phyloP scores from a whole-genome alignment of 768 basidiomycete genomes.

The Suillus clintonianus region DNA sequence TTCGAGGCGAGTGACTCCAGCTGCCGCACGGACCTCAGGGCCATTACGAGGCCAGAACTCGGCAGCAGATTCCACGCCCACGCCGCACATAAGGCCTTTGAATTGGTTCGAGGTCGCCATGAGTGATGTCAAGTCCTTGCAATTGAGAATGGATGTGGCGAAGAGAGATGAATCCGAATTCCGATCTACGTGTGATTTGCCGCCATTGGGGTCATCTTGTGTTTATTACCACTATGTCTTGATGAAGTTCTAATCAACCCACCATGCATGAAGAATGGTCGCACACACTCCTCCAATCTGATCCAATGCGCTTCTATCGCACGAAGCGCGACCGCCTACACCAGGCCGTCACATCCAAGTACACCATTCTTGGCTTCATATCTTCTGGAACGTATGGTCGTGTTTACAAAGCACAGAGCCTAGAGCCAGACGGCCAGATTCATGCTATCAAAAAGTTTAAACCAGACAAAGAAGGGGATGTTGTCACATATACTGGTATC shows the following conservation, averaged over 20 bases:
- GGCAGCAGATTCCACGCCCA: background rate
- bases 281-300: slow-evolving; percentile 41
- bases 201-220: background rate
- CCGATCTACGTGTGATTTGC: background rate
- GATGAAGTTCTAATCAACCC: background rate
- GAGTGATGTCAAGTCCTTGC: background rate
- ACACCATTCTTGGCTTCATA: slow-evolving; percentile 93
- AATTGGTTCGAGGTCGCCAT: background rate
- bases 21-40: background rate
- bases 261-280: slow-evolving; percentile 40
- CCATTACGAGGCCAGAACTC: background rate
- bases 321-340: slow-evolving; percentile 72
- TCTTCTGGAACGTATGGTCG: slow-evolving; percentile 97
- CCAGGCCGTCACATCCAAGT: slow-evolving; percentile 74
- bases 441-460: slow-evolving; percentile 99
- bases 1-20: background rate
- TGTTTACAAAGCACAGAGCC: slow-evolving; percentile 94
- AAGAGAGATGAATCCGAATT: background rate
- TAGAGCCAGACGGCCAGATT: slow-evolving; percentile 66
- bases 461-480: slow-evolving; percentile 98
- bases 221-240: background rate
- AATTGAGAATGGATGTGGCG: background rate
- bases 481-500: slow-evolving; percentile 93
- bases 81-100: background rate
- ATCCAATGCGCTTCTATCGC: slow-evolving; percentile 88